These are phyloP conservation scores for Cordia subcordata DNA, from an alignment of 257 asterid species.

Conservation along the genomic window DNA sequence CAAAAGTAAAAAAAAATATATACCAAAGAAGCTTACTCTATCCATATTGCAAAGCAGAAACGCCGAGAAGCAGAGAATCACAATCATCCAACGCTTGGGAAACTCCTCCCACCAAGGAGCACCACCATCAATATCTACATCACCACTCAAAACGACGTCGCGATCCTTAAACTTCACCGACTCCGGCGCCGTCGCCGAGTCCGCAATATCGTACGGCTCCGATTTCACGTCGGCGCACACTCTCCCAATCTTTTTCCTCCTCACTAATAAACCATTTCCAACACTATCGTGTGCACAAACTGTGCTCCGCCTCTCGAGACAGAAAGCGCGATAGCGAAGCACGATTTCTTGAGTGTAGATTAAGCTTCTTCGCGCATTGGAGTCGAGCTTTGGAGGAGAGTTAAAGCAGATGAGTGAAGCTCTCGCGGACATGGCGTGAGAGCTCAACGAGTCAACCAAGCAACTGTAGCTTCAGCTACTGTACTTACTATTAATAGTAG, in stretches of 20 bases:
- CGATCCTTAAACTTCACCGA: constrained; percentile 28
- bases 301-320: constrained; percentile 7
- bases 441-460: constrained; percentile 14
- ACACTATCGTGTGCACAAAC: neutral
- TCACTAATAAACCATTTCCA: constrained; percentile 20
- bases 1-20: too few relatives aligned
- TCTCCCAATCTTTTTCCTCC: constrained; percentile 30
- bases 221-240: constrained; percentile 60
- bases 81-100: constrained; percentile 88
- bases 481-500: neutral
- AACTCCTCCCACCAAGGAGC: constrained; percentile 68
- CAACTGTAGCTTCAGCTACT: neutral
- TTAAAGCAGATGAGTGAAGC: constrained; percentile 43
- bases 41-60: constrained; percentile 92
- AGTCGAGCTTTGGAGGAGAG: constrained; percentile 47
- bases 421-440: constrained; percentile 59
- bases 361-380: constrained; percentile 1
- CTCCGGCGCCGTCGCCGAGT: constrained; percentile 38
- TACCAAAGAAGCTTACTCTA: constrained; percentile 42
- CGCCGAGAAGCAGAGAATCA: constrained; percentile 75
- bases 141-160: constrained; percentile 20
- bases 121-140: constrained; percentile 4
- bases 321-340: constrained; percentile 18
- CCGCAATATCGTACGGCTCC: constrained; percentile 44
- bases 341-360: constrained; percentile 7